Evolutionary conservation across 768 basidiomycete species (phyloP).

Genomic region (Mycena vulgaris): DNA sequence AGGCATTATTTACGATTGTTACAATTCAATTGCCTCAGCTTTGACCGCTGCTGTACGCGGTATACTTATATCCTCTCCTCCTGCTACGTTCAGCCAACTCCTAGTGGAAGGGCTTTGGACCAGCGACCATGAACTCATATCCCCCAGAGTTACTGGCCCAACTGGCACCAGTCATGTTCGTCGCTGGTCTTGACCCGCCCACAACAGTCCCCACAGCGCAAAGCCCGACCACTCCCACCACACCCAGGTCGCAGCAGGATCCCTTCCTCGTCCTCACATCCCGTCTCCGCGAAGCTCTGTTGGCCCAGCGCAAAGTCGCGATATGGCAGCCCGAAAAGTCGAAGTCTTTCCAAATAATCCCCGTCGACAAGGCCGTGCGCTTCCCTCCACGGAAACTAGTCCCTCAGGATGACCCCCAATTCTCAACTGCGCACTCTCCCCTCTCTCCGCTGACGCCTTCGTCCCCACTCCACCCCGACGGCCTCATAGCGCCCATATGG

Average conservation of each 20-base stretch:
- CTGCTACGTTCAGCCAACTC: slow-evolving; percentile 11
- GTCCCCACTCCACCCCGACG: slow-evolving; percentile 95
- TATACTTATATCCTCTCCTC: no score
- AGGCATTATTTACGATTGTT: slow-evolving; percentile 5
- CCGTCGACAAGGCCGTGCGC: slow-evolving; percentile 87
- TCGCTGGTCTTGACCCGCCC: slow-evolving; percentile 81
- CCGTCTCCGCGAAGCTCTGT: slow-evolving; percentile 80
- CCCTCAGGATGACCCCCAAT: slow-evolving; percentile 70
- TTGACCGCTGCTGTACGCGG: not conserved
- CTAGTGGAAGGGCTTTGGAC: not conserved
- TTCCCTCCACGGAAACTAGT: slow-evolving; percentile 91
- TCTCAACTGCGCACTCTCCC: slow-evolving; percentile 82
- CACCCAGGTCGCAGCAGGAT: slow-evolving; percentile 62
- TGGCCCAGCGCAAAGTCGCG: slow-evolving; percentile 72
- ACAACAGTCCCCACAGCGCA: slow-evolving; percentile 40
- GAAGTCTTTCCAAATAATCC: slow-evolving; percentile 84
- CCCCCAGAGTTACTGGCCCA: slow-evolving; percentile 92
- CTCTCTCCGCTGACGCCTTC: slow-evolving; percentile 92
- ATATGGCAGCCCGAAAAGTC: slow-evolving; percentile 83
- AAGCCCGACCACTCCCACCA: slow-evolving; percentile 40
- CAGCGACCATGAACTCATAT: slow-evolving; percentile 86
- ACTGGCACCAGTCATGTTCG: slow-evolving; percentile 94
- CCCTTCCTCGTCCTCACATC: slow-evolving; percentile 71
- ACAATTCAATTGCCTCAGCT: not conserved
- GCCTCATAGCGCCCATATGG: slow-evolving; percentile 98